Evolutionary conservation across 1,284 basidiomycete genomes (phyloP).

Genomic region (Exobasidium cylindrosporum): DNA sequence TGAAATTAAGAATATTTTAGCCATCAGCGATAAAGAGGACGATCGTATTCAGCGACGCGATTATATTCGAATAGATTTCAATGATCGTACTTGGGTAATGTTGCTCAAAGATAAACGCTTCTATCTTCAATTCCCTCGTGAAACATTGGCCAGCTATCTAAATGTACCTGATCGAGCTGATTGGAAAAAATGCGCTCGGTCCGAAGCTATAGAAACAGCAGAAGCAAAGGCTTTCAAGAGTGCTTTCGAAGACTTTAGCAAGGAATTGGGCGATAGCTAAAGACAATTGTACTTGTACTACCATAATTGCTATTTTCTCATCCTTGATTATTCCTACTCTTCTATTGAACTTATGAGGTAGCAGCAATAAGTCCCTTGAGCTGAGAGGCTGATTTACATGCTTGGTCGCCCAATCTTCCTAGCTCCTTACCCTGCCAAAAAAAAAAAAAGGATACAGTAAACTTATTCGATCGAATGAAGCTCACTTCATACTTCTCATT

Average conservation of each 20-base stretch:
- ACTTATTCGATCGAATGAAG: no score
- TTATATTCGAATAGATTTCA: constrained; percentile 26
- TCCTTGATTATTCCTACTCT: no score
- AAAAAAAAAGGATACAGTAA: background rate
- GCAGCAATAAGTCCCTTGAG: background rate
- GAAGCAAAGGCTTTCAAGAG: constrained; percentile 27
- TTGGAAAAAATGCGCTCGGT: constrained; percentile 35
- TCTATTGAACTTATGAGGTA: no score
- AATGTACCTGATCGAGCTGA: constrained; percentile 37
- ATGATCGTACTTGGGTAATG: constrained; percentile 22
- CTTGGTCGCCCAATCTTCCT: background rate
- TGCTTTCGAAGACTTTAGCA: constrained; percentile 16
- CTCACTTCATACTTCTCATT: background rate
- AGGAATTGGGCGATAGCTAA: constrained; percentile 11
- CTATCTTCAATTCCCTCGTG: constrained; percentile 25
- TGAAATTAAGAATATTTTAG: background rate
- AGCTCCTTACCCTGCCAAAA: background rate
- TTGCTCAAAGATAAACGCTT: constrained; percentile 18
- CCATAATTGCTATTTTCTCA: no score
- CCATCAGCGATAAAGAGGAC: background rate
- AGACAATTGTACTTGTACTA: constrained; percentile 1
- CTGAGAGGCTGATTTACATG: background rate
- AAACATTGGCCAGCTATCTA: constrained; percentile 31
- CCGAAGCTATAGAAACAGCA: constrained; percentile 20
- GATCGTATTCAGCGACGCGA: constrained; percentile 15